Evolutionary conservation across 1,284 basidiomycete species (phyloP).

Genomic region (Moesziomyces aphidis): DNA sequence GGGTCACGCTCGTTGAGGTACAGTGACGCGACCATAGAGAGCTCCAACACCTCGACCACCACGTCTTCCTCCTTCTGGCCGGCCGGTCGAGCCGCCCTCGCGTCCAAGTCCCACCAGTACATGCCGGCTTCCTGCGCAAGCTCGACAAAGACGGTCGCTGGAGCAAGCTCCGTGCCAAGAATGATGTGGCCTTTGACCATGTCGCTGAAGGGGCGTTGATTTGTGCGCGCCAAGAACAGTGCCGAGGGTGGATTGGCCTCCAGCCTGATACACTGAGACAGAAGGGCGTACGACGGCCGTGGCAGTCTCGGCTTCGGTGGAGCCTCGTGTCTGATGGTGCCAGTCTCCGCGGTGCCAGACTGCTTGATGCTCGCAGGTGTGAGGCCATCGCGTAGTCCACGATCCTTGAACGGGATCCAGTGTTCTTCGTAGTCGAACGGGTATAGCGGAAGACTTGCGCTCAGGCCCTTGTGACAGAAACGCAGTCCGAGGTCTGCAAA

Average conservation of each 20-base stretch:
- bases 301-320: constrained; percentile 2
- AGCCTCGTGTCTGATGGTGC: not conserved
- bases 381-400: constrained; percentile 45
- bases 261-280: constrained; percentile 30
- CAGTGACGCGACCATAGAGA: constrained; percentile 46
- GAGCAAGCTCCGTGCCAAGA: constrained; percentile 33
- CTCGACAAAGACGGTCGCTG: constrained; percentile 49
- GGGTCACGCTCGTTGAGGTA: constrained; percentile 32
- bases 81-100: not conserved
- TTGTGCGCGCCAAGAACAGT: constrained; percentile 26
- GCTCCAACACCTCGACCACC: constrained; percentile 38
- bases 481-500: constrained; percentile 27
- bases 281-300: constrained; percentile 18
- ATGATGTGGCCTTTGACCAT: constrained; percentile 51
- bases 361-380: not conserved
- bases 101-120: constrained; percentile 40
- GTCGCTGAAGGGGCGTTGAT: constrained; percentile 35
- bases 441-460: constrained; percentile 34
- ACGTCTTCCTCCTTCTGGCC: constrained; percentile 24
- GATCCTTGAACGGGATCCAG: constrained; percentile 46
- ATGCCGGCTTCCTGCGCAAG: constrained; percentile 44
- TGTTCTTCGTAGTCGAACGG: constrained; percentile 47
- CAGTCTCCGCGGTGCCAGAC: not conserved
- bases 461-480: constrained; percentile 16
- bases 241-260: constrained; percentile 21